A percentile compares a stretch with the other conserved stretches of the same genome.
Conservation (phyloP, 2,329 filamentous ascomycete genomes). For the Colletotrichum filicis region DNA sequence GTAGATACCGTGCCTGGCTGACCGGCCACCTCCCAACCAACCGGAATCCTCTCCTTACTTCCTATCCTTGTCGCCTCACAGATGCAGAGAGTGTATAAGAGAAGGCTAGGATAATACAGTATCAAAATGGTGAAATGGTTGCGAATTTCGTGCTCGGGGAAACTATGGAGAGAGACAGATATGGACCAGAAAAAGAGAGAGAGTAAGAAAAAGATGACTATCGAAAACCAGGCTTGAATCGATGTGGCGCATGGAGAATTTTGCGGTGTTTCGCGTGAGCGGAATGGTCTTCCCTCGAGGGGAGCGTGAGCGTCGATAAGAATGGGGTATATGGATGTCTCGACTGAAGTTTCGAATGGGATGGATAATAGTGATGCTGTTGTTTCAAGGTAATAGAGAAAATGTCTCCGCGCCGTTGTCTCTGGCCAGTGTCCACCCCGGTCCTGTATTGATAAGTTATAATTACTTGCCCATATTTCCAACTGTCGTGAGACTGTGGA, state of each 20-base stretch:
- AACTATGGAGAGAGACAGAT: slow-evolving; percentile 34
- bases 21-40: background rate
- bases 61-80: background rate
- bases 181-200: slow-evolving; percentile 24
- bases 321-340: slow-evolving; percentile 30
- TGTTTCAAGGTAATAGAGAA: background rate
- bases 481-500: slow-evolving; percentile 21
- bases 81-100: slow-evolving; percentile 13
- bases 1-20: slow-evolving; percentile 1
- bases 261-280: slow-evolving; percentile 44
- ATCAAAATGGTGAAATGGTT: background rate
- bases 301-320: slow-evolving; percentile 20
- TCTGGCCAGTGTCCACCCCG: background rate
- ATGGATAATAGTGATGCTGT: background rate
- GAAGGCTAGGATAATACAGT: slow-evolving; percentile 23
- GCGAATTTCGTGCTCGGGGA: slow-evolving; percentile 8
- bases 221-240: background rate
- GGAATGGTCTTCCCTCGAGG: slow-evolving; percentile 40
- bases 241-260: slow-evolving; percentile 24
- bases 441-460: slow-evolving; percentile 28
- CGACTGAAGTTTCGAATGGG: slow-evolving; percentile 2
- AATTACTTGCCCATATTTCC: slow-evolving; percentile 1
- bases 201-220: background rate
- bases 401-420: background rate
- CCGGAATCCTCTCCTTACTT: background rate